A percentile compares a stretch with the other conserved stretches of the same genome.
Conservation (phyloP, 2,329 filamentous ascomycete species). For the Fusarium chuoi region DNA sequence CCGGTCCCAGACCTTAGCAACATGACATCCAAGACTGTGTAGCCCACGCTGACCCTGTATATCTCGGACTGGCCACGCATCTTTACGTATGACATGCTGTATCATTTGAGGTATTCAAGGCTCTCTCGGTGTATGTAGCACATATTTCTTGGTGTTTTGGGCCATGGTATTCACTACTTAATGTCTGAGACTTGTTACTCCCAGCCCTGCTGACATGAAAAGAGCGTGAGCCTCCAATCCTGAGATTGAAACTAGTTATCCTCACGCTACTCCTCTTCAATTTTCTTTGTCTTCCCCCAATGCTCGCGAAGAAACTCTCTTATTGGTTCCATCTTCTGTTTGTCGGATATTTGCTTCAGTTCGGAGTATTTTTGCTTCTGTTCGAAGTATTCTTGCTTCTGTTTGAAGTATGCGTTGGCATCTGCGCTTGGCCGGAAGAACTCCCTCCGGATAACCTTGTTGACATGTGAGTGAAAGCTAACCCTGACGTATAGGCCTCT, state of each 20-base stretch:
- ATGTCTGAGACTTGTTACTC: background rate
- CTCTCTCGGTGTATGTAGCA: accelerated
- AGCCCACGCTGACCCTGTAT: too few species aligned
- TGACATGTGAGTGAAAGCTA: accelerated
- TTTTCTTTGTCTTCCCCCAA: accelerated
- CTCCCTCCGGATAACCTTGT: background rate
- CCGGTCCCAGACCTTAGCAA: accelerated
- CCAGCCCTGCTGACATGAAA: accelerated
- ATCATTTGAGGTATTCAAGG: too few species aligned
- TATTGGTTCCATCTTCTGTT: too few species aligned
- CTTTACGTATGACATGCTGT: accelerated
- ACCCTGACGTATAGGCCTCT: accelerated
- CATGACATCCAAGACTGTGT: background rate
- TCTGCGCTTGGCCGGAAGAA: background rate
- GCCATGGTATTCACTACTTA: accelerated
- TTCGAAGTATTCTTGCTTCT: too few species aligned
- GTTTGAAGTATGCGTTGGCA: background rate
- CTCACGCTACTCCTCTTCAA: accelerated
- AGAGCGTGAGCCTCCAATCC: accelerated
- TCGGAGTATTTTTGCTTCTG: too few species aligned
- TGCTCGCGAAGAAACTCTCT: background rate
- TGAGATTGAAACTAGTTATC: accelerated
- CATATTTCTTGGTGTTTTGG: too few species aligned
- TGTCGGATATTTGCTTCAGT: too few species aligned
- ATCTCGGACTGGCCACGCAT: accelerated